phyloP scores from a whole-genome alignment of 2,329 filamentous ascomycete species.

The Dichotomopilus funicola region DNA sequence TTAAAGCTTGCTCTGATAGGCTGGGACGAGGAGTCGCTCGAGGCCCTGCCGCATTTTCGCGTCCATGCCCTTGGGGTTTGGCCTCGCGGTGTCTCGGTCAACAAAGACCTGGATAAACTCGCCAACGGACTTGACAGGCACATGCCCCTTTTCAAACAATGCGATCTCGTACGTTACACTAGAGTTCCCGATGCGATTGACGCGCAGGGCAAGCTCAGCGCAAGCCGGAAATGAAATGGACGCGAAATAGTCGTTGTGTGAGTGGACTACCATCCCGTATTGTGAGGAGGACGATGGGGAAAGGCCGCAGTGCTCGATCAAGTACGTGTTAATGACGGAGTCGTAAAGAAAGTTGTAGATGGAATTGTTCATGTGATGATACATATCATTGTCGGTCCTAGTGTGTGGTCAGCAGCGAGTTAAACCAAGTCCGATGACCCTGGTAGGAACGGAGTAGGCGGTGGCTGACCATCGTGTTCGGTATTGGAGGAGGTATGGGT shows the following conservation, averaged over 20 bases:
- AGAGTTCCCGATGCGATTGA: constrained; percentile 76
- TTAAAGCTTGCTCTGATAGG: constrained; percentile 14
- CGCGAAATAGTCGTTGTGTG: constrained; percentile 78
- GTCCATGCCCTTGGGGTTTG: constrained; percentile 60
- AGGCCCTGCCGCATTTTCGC: constrained; percentile 51
- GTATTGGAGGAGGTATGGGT: constrained; percentile 73
- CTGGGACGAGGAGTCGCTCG: constrained; percentile 14
- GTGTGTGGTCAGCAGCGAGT: background rate
- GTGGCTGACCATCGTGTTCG: constrained; percentile 69
- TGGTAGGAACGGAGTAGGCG: background rate
- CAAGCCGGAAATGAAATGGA: constrained; percentile 75
- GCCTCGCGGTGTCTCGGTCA: constrained; percentile 63
- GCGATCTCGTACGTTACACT: constrained; percentile 89
- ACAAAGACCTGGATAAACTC: constrained; percentile 86
- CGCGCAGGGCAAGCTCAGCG: constrained; percentile 73
- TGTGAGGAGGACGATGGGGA: constrained; percentile 63
- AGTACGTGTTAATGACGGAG: constrained; percentile 81
- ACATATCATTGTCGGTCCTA: constrained; percentile 93
- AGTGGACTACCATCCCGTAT: constrained; percentile 78
- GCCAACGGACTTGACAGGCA: constrained; percentile 74
- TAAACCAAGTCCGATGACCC: background rate
- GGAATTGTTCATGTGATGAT: constrained; percentile 86
- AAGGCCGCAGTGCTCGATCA: constrained; percentile 71
- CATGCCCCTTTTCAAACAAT: constrained; percentile 69
- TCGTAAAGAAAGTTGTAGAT: constrained; percentile 86